Base-by-base conservation (phyloP, 2,329 filamentous ascomycete genomes). In the Pleochaeta shiraiana region DNA sequence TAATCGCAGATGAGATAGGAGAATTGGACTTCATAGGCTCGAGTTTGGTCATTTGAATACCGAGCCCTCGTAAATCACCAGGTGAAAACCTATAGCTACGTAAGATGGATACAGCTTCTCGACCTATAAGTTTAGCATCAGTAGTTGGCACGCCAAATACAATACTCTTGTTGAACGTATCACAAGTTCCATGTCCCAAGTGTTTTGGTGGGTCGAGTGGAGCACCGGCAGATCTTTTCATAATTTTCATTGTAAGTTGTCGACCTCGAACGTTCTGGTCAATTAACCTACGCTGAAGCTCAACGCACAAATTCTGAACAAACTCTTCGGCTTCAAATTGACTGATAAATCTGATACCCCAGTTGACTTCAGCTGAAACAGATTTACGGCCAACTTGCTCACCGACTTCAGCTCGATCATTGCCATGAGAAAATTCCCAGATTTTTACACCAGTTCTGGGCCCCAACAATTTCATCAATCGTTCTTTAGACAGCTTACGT, bases 301-400 rank as follows among this genome's bases (percentile, higher is more conserved):
- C 93, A 65, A 85, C 85, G 71, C 88, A 93, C 0, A 98, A 77
- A 68, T 88, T 93, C 67, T 83, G 78, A 33, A 97, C 81, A 73
- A 98, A 98, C 68, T 95, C 89, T 66, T 97, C 92, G 0, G 90
- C 91, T 74, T 98, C 92, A n/a, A 83, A 80, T 71, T 96, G 90
- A 66, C 81, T 95, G 69, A 93, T 83, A 72, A 98, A 98, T 5
- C 93, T 85, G 65, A 98, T 95, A 2, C 95, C 93, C 93, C 93
- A 98, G 70, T 93, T 98, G 67, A 98, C 90, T 73, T 98, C 93
- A 0, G 92, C 92, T 1, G 93, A 97, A 0, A 98, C 90, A 0
- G 92, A 97, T 72, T 97, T 98, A 64, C 93, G 84, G 19, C 89
- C 78, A 0, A 86, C 83, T 71, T 95, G 87, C 65, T 92, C 87